Evolutionary conservation across 352 stramenopile genomes (phyloP).

Genomic region (Pythium aquatile): DNA sequence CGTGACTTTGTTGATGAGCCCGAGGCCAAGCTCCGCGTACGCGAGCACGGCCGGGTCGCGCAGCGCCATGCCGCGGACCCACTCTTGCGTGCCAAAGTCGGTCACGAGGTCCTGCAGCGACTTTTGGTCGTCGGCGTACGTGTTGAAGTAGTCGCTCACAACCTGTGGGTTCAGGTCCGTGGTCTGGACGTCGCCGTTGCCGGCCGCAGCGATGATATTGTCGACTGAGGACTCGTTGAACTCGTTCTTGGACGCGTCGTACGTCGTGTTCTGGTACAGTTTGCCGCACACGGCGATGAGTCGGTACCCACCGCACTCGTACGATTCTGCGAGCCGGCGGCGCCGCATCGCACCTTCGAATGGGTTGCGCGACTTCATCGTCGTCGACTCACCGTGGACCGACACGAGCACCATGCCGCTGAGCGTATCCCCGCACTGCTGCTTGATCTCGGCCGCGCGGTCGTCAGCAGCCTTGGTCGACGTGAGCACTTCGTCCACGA

Average conservation of each 20-base stretch:
- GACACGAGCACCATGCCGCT: too few relatives aligned
- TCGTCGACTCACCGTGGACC: too few relatives aligned
- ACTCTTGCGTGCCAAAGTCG: constrained; percentile 4
- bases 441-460: not conserved
- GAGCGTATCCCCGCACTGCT: too few relatives aligned
- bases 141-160: constrained; percentile 1
- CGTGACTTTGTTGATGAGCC: constrained; percentile 1
- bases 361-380: too few relatives aligned
- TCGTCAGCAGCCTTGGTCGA: not conserved
- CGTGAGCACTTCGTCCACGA: not conserved
- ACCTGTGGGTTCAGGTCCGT: constrained; percentile 5
- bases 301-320: not conserved
- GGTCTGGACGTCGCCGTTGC: not conserved
- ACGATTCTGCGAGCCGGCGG: not conserved
- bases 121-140: constrained; percentile 5
- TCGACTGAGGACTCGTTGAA: too few relatives aligned
- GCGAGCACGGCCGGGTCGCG: constrained; percentile 5
- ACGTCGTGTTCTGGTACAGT: not conserved
- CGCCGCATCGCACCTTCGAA: too few relatives aligned
- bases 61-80: not conserved
- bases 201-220: too few relatives aligned
- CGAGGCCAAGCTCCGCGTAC: not conserved
- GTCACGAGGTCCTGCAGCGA: not conserved
- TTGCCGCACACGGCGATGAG: not conserved
- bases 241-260: too few relatives aligned